Evolutionary conservation across 352 stramenopile species (phyloP), one percentile per base, ranked within the genome.

Genomic region (Globisporangium megalacanthum): DNA sequence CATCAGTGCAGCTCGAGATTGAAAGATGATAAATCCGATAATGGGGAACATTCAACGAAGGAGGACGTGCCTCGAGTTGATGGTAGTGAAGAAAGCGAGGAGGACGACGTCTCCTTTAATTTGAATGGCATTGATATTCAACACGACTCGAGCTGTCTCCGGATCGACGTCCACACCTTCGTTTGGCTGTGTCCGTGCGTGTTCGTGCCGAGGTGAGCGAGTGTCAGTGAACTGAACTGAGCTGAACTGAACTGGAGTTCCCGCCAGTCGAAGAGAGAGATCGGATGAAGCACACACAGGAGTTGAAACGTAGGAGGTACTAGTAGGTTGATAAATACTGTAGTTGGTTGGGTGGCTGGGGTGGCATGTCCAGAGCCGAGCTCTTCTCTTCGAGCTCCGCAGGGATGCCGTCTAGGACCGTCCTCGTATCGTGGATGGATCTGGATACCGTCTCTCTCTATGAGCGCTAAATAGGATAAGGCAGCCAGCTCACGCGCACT

Each of bases 351-450:
- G 31, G 15, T 31, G 31, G 3, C 4, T 39, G 15, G 9, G 15
- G 49, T n/a, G 25, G 15, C 14, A 41, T 22, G 9, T 10, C 2
- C 49, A 19, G 35, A 41, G 46, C 52, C 55, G 35, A 41, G 46
- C 52, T 59, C 58, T 64, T 59, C 51, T 17, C 13, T 59, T 64
- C 58, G 58, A 64, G 52, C 29, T 33, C 14, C 33, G 20, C 33
- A 14, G 15, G 25, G 55, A 31, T 22, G 35, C 29, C 8, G 31
- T n/a, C 17, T 31, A 44, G 31, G 31, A 31, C 48, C 14, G 35
- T 13, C 35, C 10, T 39, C 35, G 35, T 39, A 13, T 39, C 35
- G 35, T 39, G 7, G 35, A 5, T 8, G 35, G 6, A 39, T 39
- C 14, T 41, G 22, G 15, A 19, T 29, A 33, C 29, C 49, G 35